A percentile compares a stretch with the other conserved stretches of the same genome.
phyloP scores from a whole-genome alignment of 2,329 filamentous ascomycete genomes.

The Alternaria metachromatica region DNA sequence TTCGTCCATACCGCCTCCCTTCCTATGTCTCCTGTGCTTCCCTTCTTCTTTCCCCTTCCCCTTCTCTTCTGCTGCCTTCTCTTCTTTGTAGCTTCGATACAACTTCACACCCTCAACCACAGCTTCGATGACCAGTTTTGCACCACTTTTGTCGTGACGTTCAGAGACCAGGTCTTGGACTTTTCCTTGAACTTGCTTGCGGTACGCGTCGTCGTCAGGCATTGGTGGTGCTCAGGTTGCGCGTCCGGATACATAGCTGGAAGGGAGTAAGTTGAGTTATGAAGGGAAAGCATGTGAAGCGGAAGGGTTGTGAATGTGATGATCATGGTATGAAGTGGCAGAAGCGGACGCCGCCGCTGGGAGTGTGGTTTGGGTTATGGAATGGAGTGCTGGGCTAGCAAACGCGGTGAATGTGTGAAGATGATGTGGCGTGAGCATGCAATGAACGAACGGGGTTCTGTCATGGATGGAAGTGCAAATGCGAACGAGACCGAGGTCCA shows the following conservation, averaged over 20 bases:
- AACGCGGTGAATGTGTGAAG: conserved; percentile 4
- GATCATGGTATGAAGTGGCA: not conserved
- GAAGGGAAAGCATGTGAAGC: not conserved
- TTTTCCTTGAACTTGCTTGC: conserved; percentile 19
- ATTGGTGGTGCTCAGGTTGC: not conserved
- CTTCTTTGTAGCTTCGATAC: conserved; percentile 24
- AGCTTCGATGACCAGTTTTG: conserved; percentile 25
- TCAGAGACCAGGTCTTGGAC: conserved; percentile 21
- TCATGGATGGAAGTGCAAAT: not conserved
- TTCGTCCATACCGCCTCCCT: not conserved
- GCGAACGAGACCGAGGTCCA: not conserved
- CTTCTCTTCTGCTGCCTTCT: conserved; percentile 8
- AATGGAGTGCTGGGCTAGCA: not conserved
- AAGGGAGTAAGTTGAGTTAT: not conserved
- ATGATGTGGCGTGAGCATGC: not conserved
- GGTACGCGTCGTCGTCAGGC: conserved; percentile 17
- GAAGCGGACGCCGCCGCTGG: not conserved
- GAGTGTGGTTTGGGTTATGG: not conserved
- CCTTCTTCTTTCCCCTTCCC: not conserved
- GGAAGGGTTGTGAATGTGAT: not conserved
- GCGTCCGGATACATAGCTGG: not conserved
- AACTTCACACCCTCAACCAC: conserved; percentile 28
- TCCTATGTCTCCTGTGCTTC: not conserved
- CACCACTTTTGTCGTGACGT: conserved; percentile 12
- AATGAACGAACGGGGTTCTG: not conserved